These are phyloP conservation scores for Cercospora beticola DNA, from an alignment of 2,329 filamentous ascomycete species.

Conservation along the genomic window DNA sequence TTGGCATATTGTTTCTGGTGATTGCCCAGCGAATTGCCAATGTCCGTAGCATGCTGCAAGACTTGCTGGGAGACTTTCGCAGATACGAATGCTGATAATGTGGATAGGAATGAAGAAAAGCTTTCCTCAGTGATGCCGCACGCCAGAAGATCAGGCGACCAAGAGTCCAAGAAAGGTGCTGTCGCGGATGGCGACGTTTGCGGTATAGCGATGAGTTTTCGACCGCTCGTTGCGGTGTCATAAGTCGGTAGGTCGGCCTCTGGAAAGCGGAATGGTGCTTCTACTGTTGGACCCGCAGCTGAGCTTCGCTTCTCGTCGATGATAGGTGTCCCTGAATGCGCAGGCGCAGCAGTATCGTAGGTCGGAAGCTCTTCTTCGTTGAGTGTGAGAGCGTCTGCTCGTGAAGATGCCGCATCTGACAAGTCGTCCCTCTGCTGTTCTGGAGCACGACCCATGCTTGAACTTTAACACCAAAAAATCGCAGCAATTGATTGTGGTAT, in stretches of 20 bases:
- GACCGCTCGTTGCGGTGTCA: neutral
- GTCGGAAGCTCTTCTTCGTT: conserved; percentile 18
- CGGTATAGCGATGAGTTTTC: conserved; percentile 22
- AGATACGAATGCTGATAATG: conserved; percentile 25
- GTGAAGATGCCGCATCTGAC: conserved; percentile 19
- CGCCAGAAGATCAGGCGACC: conserved; percentile 18
- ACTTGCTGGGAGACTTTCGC: conserved; percentile 26
- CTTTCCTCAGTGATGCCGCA: conserved; percentile 23
- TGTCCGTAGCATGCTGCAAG: conserved; percentile 24
- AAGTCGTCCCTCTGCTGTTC: conserved; percentile 12
- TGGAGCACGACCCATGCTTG: neutral
- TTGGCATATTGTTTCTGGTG: conserved; percentile 22
- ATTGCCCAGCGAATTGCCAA: conserved; percentile 15
- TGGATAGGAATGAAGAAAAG: conserved; percentile 24
- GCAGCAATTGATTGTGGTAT: neutral
- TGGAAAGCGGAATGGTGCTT: conserved; percentile 23
- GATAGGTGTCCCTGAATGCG: neutral
- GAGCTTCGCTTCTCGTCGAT: neutral
- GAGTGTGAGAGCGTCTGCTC: conserved; percentile 14
- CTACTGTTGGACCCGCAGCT: conserved; percentile 13
- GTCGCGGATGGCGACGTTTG: conserved; percentile 16
- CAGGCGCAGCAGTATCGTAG: conserved; percentile 5
- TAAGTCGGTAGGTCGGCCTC: conserved; percentile 18
- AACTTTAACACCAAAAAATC: neutral
- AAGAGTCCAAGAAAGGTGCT: conserved; percentile 22